Conservation (phyloP, 2,329 filamentous ascomycete species). For the Fusarium cicatricum region DNA sequence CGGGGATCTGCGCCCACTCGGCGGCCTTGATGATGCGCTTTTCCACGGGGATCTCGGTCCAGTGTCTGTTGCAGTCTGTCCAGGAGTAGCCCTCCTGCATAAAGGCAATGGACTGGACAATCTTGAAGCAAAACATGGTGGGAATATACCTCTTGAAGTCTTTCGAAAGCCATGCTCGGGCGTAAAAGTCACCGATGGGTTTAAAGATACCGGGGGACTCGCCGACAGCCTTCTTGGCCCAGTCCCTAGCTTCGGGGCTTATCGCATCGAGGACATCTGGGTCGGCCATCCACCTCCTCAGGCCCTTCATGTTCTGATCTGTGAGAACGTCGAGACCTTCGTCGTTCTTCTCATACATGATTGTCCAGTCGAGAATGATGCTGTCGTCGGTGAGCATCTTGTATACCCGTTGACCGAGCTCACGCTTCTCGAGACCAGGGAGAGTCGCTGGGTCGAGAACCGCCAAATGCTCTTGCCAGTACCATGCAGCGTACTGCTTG, state of each 20-base stretch:
- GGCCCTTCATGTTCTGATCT: constrained; percentile 49
- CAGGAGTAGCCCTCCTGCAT: constrained; percentile 50
- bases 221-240: constrained; percentile 40
- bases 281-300: constrained; percentile 49
- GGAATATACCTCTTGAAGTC: constrained; percentile 49
- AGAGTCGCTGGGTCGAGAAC: constrained; percentile 45
- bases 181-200: constrained; percentile 50
- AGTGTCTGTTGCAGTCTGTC: constrained; percentile 48
- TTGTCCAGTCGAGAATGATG: constrained; percentile 52
- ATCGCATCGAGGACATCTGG: constrained; percentile 44
- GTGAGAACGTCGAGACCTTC: constrained; percentile 54
- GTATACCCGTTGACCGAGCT: constrained; percentile 46
- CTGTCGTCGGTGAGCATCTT: constrained; percentile 50
- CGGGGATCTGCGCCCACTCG: constrained; percentile 48
- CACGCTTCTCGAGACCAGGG: constrained; percentile 42
- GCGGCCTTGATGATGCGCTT: constrained; percentile 48
- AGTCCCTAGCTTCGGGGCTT: constrained; percentile 41
- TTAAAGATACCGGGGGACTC: constrained; percentile 46
- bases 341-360: constrained; percentile 51
- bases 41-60: constrained; percentile 47
- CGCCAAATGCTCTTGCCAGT: constrained; percentile 54
- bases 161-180: constrained; percentile 49
- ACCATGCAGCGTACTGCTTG: constrained; percentile 54
- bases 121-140: constrained; percentile 53
- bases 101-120: constrained; percentile 52